Evolutionary conservation across 2,329 filamentous ascomycete genomes (phyloP), one percentile per base, ranked within the genome.

Genomic region (Pseudopyricularia cyperi): DNA sequence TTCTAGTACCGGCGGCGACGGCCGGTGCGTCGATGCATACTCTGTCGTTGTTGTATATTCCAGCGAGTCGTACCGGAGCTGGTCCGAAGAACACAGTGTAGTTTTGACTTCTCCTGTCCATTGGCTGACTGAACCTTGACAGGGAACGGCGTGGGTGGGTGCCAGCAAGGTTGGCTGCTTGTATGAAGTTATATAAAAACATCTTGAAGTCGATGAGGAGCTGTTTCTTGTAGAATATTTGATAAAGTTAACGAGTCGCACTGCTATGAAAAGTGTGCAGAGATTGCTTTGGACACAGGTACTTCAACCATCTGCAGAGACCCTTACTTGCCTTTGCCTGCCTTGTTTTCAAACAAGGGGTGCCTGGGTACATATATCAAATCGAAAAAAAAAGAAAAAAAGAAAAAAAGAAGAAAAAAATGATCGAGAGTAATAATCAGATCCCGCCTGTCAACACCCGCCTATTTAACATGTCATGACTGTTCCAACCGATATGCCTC

Each of bases 31-130:
- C 3, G 24, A 53, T 0, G 54, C 57, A 4, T 35, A 7, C 33
- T 35, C 33, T 0, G 59, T 37, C 4, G 59, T 60, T 2, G 58
- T 60, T 2, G 63, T 63, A 46, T 65, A 71, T 0, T 65, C 65
- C 0, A 73, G 58, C 1, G 69, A 65, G 56, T 74, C 71, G 46
- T 68, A 71, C 9, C 71, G 66, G 3, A 74, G 61, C 58, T 73
- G 71, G 48, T 74, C 71, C 3, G 70, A 73, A 73, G 55, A 73
- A 74, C 7, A 73, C 68, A 49, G 70, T 57, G 26, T 66, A 63
- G 52, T 71, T 71, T 39, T 14, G 66, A 63, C 15, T 55, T 53
- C 15, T 57, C 17, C 3, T 58, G 60, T 28, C 61, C 62, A 12
- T 47, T 47, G 11, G 14, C n/a, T 5, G 46, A 47, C 14, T 47